These are phyloP conservation scores for Candida silvicultrix DNA, from an alignment of 805 yeast genomes.

Conservation along the genomic window DNA sequence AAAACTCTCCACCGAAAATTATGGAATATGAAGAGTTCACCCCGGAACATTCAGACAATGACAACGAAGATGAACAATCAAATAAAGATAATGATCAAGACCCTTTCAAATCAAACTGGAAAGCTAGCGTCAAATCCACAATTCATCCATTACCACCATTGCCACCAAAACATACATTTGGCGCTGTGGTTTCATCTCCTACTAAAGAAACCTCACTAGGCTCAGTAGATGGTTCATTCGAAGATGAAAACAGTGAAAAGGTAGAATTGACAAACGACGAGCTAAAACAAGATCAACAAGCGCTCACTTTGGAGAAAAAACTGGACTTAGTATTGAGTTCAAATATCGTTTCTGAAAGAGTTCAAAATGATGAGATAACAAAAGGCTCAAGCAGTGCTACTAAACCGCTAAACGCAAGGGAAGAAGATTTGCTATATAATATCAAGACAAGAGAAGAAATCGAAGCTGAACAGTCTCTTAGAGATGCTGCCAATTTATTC, in stretches of 20 bases:
- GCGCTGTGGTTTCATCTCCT: not conserved
- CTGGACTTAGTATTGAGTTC: conserved; percentile 34
- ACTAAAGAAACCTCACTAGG: conserved; percentile 14
- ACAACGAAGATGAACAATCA: not conserved
- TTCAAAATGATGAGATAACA: conserved; percentile 17
- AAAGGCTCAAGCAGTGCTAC: conserved; percentile 19
- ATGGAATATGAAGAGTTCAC: conserved; percentile 26
- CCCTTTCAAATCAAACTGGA: conserved; percentile 23
- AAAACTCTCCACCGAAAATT: conserved; percentile 31
- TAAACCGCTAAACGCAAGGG: conserved; percentile 13
- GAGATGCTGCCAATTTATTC: conserved; percentile 26
- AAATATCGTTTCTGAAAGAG: conserved; percentile 16
- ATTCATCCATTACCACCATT: conserved; percentile 31
- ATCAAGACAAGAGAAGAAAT: conserved; percentile 14
- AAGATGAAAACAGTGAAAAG: conserved; percentile 20
- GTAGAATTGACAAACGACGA: conserved; percentile 21
- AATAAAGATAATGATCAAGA: conserved; percentile 15
- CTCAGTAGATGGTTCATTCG: conserved; percentile 19
- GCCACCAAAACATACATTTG: conserved; percentile 24
- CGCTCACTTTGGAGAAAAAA: conserved; percentile 35
- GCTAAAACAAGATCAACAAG: conserved; percentile 13
- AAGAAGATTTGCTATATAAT: conserved; percentile 19
- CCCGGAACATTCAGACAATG: conserved; percentile 20
- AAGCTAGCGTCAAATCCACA: conserved; percentile 7
- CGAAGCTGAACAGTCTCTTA: conserved; percentile 21